Base-by-base conservation (phyloP, 306 rosid genomes). In the Fragaria vesca region DNA sequence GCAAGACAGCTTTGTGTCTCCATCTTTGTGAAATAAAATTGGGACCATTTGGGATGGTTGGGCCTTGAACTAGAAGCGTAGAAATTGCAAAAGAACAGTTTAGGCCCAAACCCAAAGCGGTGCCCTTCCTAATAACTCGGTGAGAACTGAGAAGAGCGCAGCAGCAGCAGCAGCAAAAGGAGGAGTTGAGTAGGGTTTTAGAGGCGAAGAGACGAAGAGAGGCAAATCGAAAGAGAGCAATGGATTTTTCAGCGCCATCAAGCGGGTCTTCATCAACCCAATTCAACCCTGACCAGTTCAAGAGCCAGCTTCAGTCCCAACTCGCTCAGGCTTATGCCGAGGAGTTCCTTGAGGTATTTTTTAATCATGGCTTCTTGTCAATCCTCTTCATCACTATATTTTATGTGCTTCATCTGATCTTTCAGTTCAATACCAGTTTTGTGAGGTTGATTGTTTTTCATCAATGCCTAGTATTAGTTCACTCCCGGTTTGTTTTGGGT, bases 301-400 rank as follows among this genome's bases (percentile, higher is more conserved):
- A 87, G 83, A 89, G 86, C 57, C 96, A 96, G 87, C 84, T 93
- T 84, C 88, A 96, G 87, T 86, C 74, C 68, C 93, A 93, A 73
- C 94, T 96, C 17, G 99, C 99, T 54, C 86, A 91, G 89, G 98
- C 96, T 46, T 93, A 93, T 75, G 96, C 96, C 67, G 96, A 93
- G 81, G 96, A 96, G 87, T 93, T 96, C 78, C 93, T 96, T 3
- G 99, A 96, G 97, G 99, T 96, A 47, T 24, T 24, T 24, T 75
- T 30, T 7, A 6, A 40, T 74, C 57, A 26, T 69, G 73, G 18
- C 3, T n/a, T 66, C 28, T 54, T 58, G 4, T 18, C 21, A 5
- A 34, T 38, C 40, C 38, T 60, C 0, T 42, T 66, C 71, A 38
- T 67, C 15, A 5, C 24, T 16, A 5, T 24, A 1, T 36, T 47